Conservation (phyloP, 371 early-diverging fungal genomes). For the Circinella umbellata region DNA sequence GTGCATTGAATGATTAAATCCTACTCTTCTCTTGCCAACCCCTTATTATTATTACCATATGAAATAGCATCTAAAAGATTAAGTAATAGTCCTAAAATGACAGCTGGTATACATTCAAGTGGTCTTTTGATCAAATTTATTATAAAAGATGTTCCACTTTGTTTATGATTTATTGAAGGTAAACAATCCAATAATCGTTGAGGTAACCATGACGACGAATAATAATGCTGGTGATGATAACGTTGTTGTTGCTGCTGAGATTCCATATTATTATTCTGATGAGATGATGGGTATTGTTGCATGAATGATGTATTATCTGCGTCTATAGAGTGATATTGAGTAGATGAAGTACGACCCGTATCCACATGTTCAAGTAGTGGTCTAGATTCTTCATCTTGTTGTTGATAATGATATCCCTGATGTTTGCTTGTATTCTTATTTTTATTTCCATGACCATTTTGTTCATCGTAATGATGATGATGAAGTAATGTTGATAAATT, state of each 20-base stretch:
- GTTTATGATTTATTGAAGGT: constrained; percentile 43
- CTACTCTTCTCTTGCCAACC: background rate
- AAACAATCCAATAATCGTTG: constrained; percentile 16
- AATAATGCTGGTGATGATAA: background rate
- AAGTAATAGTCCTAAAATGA: constrained; percentile 85
- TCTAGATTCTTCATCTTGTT: constrained; percentile 15
- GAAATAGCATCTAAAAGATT: constrained; percentile 93
- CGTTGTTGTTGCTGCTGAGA: constrained; percentile 3
- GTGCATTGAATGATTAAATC: background rate
- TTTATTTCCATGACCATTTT: constrained; percentile 7
- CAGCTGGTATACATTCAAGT: constrained; percentile 82
- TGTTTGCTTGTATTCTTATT: background rate
- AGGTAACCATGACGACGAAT: constrained; percentile 60
- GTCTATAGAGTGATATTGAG: constrained; percentile 21
- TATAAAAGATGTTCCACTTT: background rate
- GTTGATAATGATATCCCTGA: background rate
- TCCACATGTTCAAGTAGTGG: constrained; percentile 18
- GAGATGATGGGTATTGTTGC: constrained; percentile 1
- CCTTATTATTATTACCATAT: constrained; percentile 62
- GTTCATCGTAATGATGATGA: background rate
- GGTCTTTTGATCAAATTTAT: constrained; percentile 32
- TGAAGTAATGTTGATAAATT: constrained; percentile 21
- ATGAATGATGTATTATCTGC: background rate
- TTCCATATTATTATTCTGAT: background rate
- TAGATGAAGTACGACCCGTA: constrained; percentile 12